These are phyloP conservation scores for Fusarium oxysporum DNA, from an alignment of 2,329 filamentous ascomycete genomes.

Conservation along the genomic window DNA sequence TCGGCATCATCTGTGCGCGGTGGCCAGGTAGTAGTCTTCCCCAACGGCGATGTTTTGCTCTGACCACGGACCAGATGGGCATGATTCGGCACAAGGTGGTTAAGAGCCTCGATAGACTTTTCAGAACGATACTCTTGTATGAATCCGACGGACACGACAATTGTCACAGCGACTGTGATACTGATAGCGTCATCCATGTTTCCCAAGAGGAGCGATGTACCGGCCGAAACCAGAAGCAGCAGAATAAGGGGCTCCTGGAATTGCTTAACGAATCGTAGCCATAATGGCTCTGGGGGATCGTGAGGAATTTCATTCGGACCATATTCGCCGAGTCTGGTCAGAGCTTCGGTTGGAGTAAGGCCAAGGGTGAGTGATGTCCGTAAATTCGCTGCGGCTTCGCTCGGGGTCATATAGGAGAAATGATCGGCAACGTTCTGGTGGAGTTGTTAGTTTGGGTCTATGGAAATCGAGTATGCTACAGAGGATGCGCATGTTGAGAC, in stretches of 20 bases:
- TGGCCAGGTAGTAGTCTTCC: constrained; percentile 62
- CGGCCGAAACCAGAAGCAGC: constrained; percentile 88
- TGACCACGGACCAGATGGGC: constrained; percentile 87
- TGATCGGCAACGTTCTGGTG: constrained; percentile 67
- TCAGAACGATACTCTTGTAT: constrained; percentile 98
- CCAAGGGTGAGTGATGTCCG: constrained; percentile 87
- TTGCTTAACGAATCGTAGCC: constrained; percentile 94
- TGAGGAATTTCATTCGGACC: constrained; percentile 95
- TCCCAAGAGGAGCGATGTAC: constrained; percentile 87
- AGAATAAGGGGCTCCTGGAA: constrained; percentile 97
- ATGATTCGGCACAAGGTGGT: constrained; percentile 92
- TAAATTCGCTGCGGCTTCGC: constrained; percentile 81
- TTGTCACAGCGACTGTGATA: constrained; percentile 95
- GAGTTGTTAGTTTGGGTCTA: constrained; percentile 27
- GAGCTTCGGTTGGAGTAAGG: constrained; percentile 82
- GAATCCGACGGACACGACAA: constrained; percentile 95
- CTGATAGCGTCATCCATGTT: constrained; percentile 96
- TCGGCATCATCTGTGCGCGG: constrained; percentile 59
- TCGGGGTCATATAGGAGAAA: constrained; percentile 75
- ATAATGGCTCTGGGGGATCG: constrained; percentile 92
- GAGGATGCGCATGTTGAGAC: constrained; percentile 22
- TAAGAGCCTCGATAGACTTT: constrained; percentile 95
- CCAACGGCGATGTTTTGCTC: constrained; percentile 47
- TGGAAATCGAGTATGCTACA: background rate
- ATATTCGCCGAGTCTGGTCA: constrained; percentile 81